Conservation (phyloP, 148 eudicot species). For the Selenicereus undatus region DNA sequence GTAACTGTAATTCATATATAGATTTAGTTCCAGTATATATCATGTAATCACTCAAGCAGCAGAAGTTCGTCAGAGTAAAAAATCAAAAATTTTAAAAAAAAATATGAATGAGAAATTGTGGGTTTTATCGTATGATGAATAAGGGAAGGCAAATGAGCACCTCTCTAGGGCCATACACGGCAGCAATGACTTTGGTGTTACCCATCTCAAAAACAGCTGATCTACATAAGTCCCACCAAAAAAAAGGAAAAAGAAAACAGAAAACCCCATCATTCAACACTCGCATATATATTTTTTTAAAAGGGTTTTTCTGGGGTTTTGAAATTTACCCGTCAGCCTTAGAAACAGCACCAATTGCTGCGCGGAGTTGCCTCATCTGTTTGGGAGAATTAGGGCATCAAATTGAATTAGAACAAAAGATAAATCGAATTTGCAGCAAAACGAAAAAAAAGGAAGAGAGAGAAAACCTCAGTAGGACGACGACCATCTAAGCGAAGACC, state of each 20-base stretch:
- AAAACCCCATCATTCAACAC: not conserved
- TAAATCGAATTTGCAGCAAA: no score
- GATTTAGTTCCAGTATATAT: not conserved
- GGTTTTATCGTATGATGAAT: not conserved
- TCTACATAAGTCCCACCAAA: conserved; percentile 34
- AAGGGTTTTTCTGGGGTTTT: no score
- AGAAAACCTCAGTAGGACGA: conserved; percentile 75
- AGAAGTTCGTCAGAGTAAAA: not conserved
- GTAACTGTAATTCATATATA: not conserved
- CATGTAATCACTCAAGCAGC: not conserved
- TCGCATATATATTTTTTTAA: not conserved
- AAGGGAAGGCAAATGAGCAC: conserved; percentile 29
- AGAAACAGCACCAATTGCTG: conserved; percentile 64
- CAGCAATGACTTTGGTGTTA: conserved; percentile 94
- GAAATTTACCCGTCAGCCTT: conserved; percentile 67
- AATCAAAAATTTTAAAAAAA: no score
- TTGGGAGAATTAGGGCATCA: not conserved
- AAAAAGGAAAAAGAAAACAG: not conserved
- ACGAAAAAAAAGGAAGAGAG: conserved; percentile 1
- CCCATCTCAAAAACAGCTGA: conserved; percentile 97
- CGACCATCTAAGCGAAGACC: conserved; percentile 92
- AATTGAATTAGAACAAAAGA: no score
- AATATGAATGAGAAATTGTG: not conserved
- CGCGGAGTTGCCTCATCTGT: conserved; percentile 89
- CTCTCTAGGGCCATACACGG: conserved; percentile 96